Evolutionary conservation across 371 early-diverging fungal genomes (phyloP).

Genomic region (Funneliformis caledonium): DNA sequence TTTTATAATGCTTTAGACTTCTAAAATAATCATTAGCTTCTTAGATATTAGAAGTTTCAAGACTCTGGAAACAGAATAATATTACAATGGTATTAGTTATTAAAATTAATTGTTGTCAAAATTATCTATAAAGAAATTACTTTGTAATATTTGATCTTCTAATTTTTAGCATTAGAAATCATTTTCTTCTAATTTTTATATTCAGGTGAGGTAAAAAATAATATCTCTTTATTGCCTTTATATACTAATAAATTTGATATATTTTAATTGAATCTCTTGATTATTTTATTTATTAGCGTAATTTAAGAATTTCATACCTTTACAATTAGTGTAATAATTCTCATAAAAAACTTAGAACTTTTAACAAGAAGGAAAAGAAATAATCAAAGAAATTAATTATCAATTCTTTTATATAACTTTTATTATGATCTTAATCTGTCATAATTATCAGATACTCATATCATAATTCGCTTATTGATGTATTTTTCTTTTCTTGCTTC

Average conservation of each 20-base stretch:
- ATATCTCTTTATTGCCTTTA: conserved; percentile 47
- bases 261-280: not conserved
- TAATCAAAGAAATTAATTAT: conserved; percentile 99
- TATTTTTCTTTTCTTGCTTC: conserved; percentile 90
- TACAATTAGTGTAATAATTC: conserved; percentile 99
- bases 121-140: not conserved
- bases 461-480: conserved; percentile 75
- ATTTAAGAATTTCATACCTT: not conserved
- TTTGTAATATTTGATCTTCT: conserved; percentile 98
- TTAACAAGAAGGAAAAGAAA: conserved; percentile 96
- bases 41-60: conserved; percentile 92
- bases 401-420: conserved; percentile 99
- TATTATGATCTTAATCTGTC: conserved; percentile 99
- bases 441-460: conserved; percentile 99
- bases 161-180: conserved; percentile 70
- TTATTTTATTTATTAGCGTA: not conserved
- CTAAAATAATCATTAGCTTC: conserved; percentile 98
- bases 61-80: conserved; percentile 56
- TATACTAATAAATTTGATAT: not conserved
- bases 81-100: not conserved
- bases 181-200: conserved; percentile 90
- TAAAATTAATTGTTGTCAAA: not conserved
- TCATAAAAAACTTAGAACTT: conserved; percentile 93
- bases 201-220: conserved; percentile 98
- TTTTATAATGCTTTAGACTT: conserved; percentile 81